Evolutionary conservation across 208 protist genomes (phyloP), one percentile per base, ranked within the genome.

Genomic region (Jaenimonas drosophilae): DNA sequence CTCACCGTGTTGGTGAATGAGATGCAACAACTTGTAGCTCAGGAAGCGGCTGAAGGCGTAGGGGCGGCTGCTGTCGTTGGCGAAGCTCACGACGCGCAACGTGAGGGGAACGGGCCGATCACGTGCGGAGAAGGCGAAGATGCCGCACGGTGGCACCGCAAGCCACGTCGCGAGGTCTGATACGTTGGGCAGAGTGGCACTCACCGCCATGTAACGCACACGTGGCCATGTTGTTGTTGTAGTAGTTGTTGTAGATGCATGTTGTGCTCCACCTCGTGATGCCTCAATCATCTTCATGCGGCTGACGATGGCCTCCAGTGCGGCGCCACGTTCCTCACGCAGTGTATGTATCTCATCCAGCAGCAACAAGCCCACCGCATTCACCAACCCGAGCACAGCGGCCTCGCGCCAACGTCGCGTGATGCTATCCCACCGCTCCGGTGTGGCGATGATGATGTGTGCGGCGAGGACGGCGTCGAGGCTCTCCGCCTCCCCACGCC

Each of bases 271-370:
- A n/a, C n/a, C n/a, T n/a, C n/a, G n/a, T n/a, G n/a, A n/a, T 16
- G 43, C 32, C 40, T 71, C 79, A 23, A 95, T 86, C 3, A 68
- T 66, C 48, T 91, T 94, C 70, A 95, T 90, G 26, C 93, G 74
- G 54, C 74, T 89, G 25, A 97, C 86, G 26, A 97, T 57, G 0
- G 90, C 93, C 65, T 97, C 93, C 21, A 97, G 54, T 2, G 73
- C 88, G 12, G 89, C 81, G 3, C 93, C 93, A 25, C 93, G 71
- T 27, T 88, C 77, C 43, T 97, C 93, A 53, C 73, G 76, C 2
- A 97, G 70, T 3, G 89, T 82, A 70, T 97, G 93, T 0, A 97
- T 78, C 55, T 97, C 93, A 44, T 97, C 93, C 11, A 97, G 56
- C 0, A 96, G 66, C 4, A 97, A 54, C 4, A 96, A 49, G 0